Evolutionary conservation across 306 rosid genomes (phyloP).

Genomic region (Adenanthera pavonina): DNA sequence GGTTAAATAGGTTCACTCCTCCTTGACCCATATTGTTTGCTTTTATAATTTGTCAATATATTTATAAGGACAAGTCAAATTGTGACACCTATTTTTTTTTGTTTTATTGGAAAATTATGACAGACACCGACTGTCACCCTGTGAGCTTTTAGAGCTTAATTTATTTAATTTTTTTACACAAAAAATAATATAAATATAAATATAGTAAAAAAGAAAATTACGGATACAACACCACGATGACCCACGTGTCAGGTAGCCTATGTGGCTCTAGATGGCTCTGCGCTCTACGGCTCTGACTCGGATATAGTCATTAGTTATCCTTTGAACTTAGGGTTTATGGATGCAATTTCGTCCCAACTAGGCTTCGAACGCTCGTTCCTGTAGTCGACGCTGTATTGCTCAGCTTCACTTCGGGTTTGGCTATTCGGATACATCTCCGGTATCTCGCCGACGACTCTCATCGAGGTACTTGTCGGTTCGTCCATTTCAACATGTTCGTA

Average conservation of each 20-base stretch:
- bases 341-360: neutral
- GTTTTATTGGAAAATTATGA: no score
- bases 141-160: no score
- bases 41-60: no score
- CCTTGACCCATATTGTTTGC: no score
- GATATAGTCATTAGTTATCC: neutral
- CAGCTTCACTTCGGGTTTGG: slow-evolving; percentile 20
- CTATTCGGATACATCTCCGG: neutral
- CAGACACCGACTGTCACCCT: no score
- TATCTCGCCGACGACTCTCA: neutral
- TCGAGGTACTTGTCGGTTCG: neutral
- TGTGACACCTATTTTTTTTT: no score
- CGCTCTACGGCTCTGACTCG: slow-evolving; percentile 9
- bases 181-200: no score
- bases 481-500: neutral
- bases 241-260: slow-evolving; percentile 8
- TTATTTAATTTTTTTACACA: no score
- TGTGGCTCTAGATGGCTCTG: neutral
- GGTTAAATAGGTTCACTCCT: no score
- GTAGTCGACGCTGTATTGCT: neutral
- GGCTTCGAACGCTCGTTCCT: neutral
- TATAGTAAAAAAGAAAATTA: neutral
- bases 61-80: no score
- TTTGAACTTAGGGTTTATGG: slow-evolving; percentile 26
- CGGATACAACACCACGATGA: neutral